Base-by-base conservation (phyloP, 108 stramenopile genomes). In the Fragilaria crotonensis region DNA sequence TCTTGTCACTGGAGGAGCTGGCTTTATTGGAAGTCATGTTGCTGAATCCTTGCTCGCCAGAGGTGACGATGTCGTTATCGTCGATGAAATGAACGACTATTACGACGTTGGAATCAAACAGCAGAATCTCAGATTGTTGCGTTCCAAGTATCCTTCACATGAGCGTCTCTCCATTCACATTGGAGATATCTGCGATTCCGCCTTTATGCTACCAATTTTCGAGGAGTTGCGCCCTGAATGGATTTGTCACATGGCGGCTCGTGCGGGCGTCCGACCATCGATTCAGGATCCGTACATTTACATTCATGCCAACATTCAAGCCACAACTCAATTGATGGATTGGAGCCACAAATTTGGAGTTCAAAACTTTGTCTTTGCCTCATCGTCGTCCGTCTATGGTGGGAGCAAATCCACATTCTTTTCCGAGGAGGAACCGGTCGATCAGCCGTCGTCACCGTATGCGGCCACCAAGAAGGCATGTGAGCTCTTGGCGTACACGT, bases 31-130 rank as follows among this genome's bases (percentile, higher is more conserved):
- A 1, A 82, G 80, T 63, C 78, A 81, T 50, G 93, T 94, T 17
- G 86, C 92, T 27, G 83, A 78, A 25, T 53, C 47, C 28, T 81
- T 98, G 17, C 73, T 98, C 25, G 64, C 54, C 4, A 86, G 97
- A 2, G 97, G 97, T 25, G 96, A 98, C 59, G 81, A 79, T 57
- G 98, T 99, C 41, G 89, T 97, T 19, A 80, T 97, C 44, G 86
- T 99, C 20, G 98, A 99, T 67, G 98, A 99, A 69, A 88, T 99
- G 75, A 99, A 99, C 64, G 96, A 97, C 57, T 99, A 99, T 70
- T 99, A 99, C 61, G 95, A 95, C 62, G 87, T 93, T 7, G 57
- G 59, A 47, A 76, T 93, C 69, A 99, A 99, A 85, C 77, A 89
- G 31, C 48, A 73, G 54, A 98, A 96, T 69, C 60, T 98, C 25